Evolutionary conservation across 2,329 filamentous ascomycete species (phyloP).

Genomic region (Colletotrichum sp.): DNA sequence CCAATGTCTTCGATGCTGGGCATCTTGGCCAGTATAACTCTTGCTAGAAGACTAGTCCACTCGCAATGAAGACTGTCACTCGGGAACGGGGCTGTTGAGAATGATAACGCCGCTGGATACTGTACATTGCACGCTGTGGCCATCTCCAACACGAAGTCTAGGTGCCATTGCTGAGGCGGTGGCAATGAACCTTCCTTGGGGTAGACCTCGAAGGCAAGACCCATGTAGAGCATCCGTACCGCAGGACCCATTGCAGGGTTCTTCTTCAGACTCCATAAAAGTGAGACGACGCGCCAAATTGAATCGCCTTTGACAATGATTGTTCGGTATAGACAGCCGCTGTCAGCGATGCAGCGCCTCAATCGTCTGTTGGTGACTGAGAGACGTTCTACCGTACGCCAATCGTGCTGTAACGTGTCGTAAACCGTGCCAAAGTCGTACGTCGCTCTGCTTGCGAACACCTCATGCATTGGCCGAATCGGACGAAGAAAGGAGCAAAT

Average conservation of each 20-base stretch:
- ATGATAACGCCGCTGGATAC: not conserved
- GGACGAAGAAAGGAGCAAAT: not conserved
- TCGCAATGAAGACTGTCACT: not conserved
- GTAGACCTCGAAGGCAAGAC: not conserved
- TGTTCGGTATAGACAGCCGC: not conserved
- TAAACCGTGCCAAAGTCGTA: not conserved
- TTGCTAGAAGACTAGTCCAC: not conserved
- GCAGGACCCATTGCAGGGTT: not conserved
- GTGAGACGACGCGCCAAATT: not conserved
- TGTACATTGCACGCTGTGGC: not conserved
- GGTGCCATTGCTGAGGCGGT: not conserved
- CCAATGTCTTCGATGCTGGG: not conserved
- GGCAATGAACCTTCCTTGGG: not conserved
- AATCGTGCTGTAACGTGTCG: not conserved
- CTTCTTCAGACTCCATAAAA: not conserved
- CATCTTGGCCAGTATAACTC: not conserved
- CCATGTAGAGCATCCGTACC: not conserved
- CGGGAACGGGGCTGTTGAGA: not conserved
- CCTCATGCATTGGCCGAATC: not conserved
- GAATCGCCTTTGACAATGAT: not conserved
- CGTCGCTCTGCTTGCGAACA: not conserved
- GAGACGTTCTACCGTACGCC: not conserved
- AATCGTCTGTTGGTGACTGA: not conserved
- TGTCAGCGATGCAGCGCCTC: not conserved
- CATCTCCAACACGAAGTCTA: not conserved